Evolutionary conservation across 139 green algal genomes (phyloP).

Genomic region (Ettlia oleoabundans): DNA sequence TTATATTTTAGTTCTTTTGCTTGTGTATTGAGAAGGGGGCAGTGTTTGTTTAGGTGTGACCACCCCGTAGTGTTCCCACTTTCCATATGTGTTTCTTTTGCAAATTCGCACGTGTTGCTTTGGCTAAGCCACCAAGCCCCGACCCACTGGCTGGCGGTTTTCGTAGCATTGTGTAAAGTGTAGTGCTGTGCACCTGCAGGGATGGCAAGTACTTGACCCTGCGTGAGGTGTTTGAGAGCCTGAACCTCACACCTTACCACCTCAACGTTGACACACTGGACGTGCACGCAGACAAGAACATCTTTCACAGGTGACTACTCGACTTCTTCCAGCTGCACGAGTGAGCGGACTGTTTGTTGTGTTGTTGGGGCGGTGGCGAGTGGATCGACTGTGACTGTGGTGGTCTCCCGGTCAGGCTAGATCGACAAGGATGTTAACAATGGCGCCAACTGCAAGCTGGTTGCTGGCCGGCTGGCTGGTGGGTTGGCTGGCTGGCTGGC

Average conservation of each 20-base stretch:
- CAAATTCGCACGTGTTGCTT: neutral
- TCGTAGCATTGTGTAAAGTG: neutral
- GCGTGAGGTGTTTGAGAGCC: constrained; percentile 85
- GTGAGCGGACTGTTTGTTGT: neutral
- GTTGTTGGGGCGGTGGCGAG: neutral
- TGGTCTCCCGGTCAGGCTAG: neutral
- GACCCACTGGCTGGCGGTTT: neutral
- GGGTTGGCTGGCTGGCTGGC: too few relatives aligned
- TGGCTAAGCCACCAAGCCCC: neutral
- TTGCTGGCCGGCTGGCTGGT: too few relatives aligned
- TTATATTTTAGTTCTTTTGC: too few relatives aligned
- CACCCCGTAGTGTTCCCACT: too few relatives aligned
- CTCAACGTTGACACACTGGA: constrained; percentile 99
- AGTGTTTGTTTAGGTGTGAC: too few relatives aligned
- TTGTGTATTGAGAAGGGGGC: too few relatives aligned
- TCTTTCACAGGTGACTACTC: constrained; percentile 98
- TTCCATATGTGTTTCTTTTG: too few relatives aligned
- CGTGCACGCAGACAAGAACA: constrained; percentile 99
- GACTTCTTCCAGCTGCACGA: neutral
- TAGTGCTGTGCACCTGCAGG: too few relatives aligned
- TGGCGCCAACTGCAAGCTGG: too few relatives aligned
- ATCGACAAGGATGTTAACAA: too few relatives aligned
- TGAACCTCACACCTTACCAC: constrained; percentile 86
- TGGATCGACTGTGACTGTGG: neutral
- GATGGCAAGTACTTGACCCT: constrained; percentile 97